Conservation (phyloP, 2,329 filamentous ascomycete genomes). For the Sporothrix pallida region DNA sequence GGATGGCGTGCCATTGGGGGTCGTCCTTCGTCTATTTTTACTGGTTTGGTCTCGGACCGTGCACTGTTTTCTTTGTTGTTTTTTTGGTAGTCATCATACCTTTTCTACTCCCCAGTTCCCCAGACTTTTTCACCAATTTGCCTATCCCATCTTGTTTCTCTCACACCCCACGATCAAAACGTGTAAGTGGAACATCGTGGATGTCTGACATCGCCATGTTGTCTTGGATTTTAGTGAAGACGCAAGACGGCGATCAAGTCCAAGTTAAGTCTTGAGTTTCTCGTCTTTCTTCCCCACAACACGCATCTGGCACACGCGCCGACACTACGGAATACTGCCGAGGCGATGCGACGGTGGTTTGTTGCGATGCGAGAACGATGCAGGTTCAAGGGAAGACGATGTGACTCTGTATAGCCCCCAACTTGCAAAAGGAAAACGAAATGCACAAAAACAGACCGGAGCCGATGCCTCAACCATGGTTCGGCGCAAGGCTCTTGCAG, state of each 20-base stretch:
- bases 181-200: not conserved
- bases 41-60: slow-evolving; percentile 23
- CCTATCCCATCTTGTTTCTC: not conserved
- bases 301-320: not conserved
- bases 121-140: not conserved
- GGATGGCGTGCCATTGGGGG: not conserved
- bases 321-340: slow-evolving; percentile 28
- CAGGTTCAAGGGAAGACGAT: not conserved
- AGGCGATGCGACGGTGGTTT: not conserved
- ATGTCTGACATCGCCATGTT: not conserved
- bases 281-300: not conserved
- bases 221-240: not conserved
- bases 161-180: not conserved
- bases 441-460: not conserved
- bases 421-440: no score
- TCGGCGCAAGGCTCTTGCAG: slow-evolving; percentile 1
- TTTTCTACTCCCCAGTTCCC: not conserved
- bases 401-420: not conserved
- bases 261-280: not conserved
- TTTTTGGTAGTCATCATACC: no score
- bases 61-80: not conserved
- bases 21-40: not conserved
- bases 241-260: not conserved
- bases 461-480: not conserved
- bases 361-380: not conserved